These are phyloP conservation scores for Paramecium sexaurelia DNA, from an alignment of 73 alveolate species.

Conservation along the genomic window DNA sequence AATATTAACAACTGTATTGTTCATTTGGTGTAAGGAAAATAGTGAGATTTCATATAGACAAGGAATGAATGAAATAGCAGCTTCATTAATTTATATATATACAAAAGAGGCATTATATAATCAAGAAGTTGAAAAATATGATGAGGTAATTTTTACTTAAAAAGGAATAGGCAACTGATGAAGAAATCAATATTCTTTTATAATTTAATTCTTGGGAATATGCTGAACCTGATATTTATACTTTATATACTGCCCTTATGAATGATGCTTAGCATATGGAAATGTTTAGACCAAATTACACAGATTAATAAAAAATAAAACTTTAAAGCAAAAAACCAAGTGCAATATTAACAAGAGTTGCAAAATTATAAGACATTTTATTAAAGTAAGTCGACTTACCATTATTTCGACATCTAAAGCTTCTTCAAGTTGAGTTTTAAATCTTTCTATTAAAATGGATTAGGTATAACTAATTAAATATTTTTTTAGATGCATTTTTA, in stretches of 20 bases:
- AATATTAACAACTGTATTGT: conserved; percentile 40
- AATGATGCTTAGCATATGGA: conserved; percentile 63
- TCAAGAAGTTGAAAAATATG: not conserved
- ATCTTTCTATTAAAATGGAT: conserved; percentile 63
- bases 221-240: conserved; percentile 67
- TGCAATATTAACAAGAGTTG: conserved; percentile 59
- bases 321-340: conserved; percentile 56
- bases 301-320: conserved; percentile 54
- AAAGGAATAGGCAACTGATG: conserved; percentile 2
- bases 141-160: not conserved
- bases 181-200: conserved; percentile 21
- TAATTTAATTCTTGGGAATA: conserved; percentile 49
- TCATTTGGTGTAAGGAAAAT: conserved; percentile 58
- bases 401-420: conserved; percentile 57
- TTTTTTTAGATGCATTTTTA: conserved; percentile 52
- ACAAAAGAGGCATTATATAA: conserved; percentile 50
- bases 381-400: conserved; percentile 51
- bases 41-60: conserved; percentile 62
- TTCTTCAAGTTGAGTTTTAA: conserved; percentile 56
- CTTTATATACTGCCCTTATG: conserved; percentile 15
- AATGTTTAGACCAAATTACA: conserved; percentile 64
- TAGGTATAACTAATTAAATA: not conserved
- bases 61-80: conserved; percentile 69
- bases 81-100: conserved; percentile 55
- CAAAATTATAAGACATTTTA: conserved; percentile 49